Evolutionary conservation across 306 rosid species (phyloP).

Genomic region (Inga leiocalycina): DNA sequence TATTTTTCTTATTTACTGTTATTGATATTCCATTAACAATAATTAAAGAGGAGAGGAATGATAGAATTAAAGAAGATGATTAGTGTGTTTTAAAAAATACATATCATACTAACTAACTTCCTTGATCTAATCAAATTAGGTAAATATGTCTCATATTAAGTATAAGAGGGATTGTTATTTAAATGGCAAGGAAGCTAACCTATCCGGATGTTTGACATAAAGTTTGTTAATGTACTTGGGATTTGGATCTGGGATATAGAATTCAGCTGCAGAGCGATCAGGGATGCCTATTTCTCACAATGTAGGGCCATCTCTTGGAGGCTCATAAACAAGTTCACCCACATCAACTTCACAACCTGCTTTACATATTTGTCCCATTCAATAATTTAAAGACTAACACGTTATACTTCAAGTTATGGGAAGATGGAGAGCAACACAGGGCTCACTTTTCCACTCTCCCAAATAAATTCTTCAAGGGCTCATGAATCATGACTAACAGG

Average conservation of each 20-base stretch:
- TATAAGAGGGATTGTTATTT: neutral
- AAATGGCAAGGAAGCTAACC: constrained; percentile 40
- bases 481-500: neutral
- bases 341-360: constrained; percentile 52
- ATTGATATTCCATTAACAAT: no score
- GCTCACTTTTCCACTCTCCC: neutral
- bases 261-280: constrained; percentile 78
- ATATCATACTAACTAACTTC: no score
- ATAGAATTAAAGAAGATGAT: no score
- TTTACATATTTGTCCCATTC: constrained; percentile 3
- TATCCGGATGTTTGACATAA: constrained; percentile 67
- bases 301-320: constrained; percentile 79
- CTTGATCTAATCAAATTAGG: no score
- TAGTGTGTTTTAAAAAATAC: no score
- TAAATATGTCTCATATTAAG: no score
- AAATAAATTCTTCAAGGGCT: neutral
- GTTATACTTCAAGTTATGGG: neutral
- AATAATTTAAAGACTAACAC: neutral
- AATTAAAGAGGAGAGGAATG: no score
- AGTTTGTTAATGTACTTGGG: constrained; percentile 63
- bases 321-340: constrained; percentile 57
- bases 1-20: no score
- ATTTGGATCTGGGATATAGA: constrained; percentile 71
- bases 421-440: neutral
- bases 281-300: constrained; percentile 87